Evolutionary conservation across 1,139 yeast genomes (phyloP), one percentile per base, ranked within the genome.

Genomic region (Debaryomycetaceae sp.): DNA sequence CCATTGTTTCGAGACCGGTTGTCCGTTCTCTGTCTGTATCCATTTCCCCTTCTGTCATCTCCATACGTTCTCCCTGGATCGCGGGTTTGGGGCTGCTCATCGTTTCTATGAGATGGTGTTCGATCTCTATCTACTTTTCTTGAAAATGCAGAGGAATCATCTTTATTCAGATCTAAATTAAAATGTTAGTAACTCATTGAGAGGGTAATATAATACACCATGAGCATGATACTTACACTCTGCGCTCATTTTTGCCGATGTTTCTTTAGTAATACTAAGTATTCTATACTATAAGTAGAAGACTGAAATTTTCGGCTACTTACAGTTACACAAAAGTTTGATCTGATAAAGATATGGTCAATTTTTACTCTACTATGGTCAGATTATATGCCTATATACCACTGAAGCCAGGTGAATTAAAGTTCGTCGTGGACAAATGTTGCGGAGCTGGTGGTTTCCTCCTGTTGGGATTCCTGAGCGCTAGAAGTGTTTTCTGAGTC

Each of bases 351-450:
- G n/a, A n/a, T n/a, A n/a, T n/a, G n/a, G n/a, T n/a, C n/a, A n/a
- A n/a, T n/a, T n/a, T n/a, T 8, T 22, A 22, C 11, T 11, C 7
- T 8, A 22, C 11, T 22, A 22, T 22, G 11, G 26, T 11, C 9
- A 8, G 11, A 8, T 22, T 22, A 22, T 22, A 22, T 22, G 26
- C 26, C 26, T 22, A 22, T 22, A 11, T 8, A 22, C 11, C 26
- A 22, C 11, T 8, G n/a, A 17, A 33, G 19, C 13, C n/a, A 17
- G 15, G n/a, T 16, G 8, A 5, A n/a, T 19, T 13, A 33, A 22
- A 33, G 35, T 11, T 33, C 35, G 7, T 33, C 35, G 11, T 33
- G 35, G 17, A 33, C 13, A n/a, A n/a, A n/a, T n/a, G n/a, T n/a
- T n/a, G n/a, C n/a, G n/a, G n/a, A n/a, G n/a, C n/a, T n/a, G 4